Base-by-base conservation (phyloP, 2,329 filamentous ascomycete genomes). In the Fusarium sp. region DNA sequence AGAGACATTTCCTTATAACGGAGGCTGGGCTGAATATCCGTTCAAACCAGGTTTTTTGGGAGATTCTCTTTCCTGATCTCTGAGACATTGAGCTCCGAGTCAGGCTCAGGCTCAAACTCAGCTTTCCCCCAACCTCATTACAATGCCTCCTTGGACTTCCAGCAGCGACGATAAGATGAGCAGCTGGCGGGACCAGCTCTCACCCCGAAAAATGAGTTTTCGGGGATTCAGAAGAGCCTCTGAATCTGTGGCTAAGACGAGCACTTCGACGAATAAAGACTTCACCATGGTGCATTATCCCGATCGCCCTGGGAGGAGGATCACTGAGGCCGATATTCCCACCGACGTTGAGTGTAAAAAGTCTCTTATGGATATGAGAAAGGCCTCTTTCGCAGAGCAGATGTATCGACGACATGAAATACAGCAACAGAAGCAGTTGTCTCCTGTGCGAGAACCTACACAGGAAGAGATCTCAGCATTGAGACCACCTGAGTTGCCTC, bases 241-340 rank as follows among this genome's bases (percentile, higher is more conserved):
- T 6, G 68, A 70, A 44, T 71, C 48, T 38, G 58, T 60, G 24
- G 53, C 50, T 24, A 71, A 63, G 50, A 49, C 43, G 23, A 63
- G 15, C 6, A 42, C 56, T 13, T 42, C 53, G 3, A 50, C 46
- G 21, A 63, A 46, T 46, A 44, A 41, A 41, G 60, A 71, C 15
- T 71, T 75, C 47, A 57, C 57, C 43, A 74, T 74, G 46, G 53
- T 66, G 42, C 72, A 74, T 53, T 63, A 61, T 33, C 73, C 73
- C 9, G 73, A 75, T 43, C 65, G 72, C 6, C 73, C 72, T 15
- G 52, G 49, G 16, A 66, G 60, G 44, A 59, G 59, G 49, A 64
- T 70, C 28, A 64, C 61, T 24, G 52, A 67, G 39, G 66, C 58
- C 24, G 70, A 74, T 10, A 73, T 75, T 24, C 69, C 74, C 20